Base-by-base conservation (phyloP, 257 asterid species). In the Parsonsia alboflavescens region DNA sequence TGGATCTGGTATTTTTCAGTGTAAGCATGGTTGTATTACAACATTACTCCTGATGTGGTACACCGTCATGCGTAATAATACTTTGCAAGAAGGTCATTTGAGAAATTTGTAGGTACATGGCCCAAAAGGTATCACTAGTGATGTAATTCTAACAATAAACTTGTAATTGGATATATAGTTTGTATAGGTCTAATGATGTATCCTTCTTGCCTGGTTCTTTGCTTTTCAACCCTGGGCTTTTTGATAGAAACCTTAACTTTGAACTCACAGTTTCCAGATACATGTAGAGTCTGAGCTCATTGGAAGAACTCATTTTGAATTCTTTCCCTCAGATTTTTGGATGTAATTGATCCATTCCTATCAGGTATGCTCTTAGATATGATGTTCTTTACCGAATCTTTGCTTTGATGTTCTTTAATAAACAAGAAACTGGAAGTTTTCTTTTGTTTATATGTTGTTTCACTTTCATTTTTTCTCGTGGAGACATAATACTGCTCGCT, bases 1-100 rank as follows among this genome's bases (percentile, higher is more conserved):
- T 36, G 66, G 56, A 74, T 65, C 65, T 50, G 66, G 72, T 74
- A 63, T 63, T 49, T n/a, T 63, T 57, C 71, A 63, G n/a, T 48
- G 50, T 30, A 36, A 24, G 24, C 28, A 62, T 48, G 36, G 10
- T 48, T 63, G 63, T 5, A n/a, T 21, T 73, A 7, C 33, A n/a
- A 49, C 26, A 15, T 28, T 33, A 17, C 50, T 65, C 73, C 54
- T 50, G 66, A 74, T 64, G 45, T 9, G n/a, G 17, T 50, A 44
- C 3, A 30, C 73, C 65, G 56, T 62, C 50, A 49, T 12, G 10
- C 28, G 28, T 33, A 46, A 33, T 49, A 48, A 28, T 19, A 42
- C 46, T 15, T 30, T 39, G 59, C 70, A 19, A 73, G 36, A 42
- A 26, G 36, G 57, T 44, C 69, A 9, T 26, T 7, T 26, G 56